Evolutionary conservation across 1,139 yeast genomes (phyloP), one percentile per base, ranked within the genome.

Genomic region (Arxiozyma bovina): DNA sequence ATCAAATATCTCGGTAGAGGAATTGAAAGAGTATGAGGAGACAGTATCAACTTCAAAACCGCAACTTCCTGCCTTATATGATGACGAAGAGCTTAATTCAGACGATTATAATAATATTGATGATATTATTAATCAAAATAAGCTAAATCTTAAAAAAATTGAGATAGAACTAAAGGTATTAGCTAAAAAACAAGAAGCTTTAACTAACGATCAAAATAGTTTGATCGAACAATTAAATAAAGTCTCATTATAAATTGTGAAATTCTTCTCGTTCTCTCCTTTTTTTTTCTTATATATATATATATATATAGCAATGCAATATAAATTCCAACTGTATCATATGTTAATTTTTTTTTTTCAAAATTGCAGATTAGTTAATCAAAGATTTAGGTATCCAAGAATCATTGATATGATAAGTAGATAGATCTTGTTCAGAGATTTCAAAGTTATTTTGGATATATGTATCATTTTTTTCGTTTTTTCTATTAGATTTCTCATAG

Each of bases 151-250:
- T 18, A 53, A 23, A 27, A 52, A 48, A 44, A 53, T 48, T 17
- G 48, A 30, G 21, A 41, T 54, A n/a, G 50, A 51, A 52, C 40
- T 54, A n/a, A 45, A 50, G n/a, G 43, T 46, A 18, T 18, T 52
- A 22, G 18, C 23, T 12, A 41, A 25, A 27, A 43, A 48, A 44
- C 38, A 27, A 30, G 40, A 43, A 11, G 46, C 43, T 15, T 48
- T 48, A 27, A 41, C 43, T 22, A 21, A 43, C 15, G 43, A 44
- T 17, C 40, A 48, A 30, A 21, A 23, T n/a, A 30, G 22, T 22
- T 30, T 52, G 9, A 22, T 48, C 7, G 25, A 20, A 11, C 48
- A 30, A 50, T 50, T 52, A 22, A 42, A 34, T 9, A 38, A 42
- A 21, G 38, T 46, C 22, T 9, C 43, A 12, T 34, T 46, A 25